Base-by-base conservation (phyloP, 176 grass and related monocot genomes). In the Carex myosuroides region DNA sequence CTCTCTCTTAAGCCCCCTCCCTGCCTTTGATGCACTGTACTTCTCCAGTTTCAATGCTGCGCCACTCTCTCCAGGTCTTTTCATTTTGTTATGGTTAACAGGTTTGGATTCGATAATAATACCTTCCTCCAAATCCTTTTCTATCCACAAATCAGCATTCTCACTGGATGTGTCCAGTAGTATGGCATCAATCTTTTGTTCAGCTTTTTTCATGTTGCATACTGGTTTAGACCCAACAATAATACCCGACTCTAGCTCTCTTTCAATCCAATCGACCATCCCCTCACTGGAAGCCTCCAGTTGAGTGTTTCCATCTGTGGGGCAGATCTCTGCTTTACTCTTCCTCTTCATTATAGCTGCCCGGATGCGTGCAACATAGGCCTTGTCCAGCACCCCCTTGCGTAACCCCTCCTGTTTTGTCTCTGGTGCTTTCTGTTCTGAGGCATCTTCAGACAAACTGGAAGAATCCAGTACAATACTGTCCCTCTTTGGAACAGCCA, bases 191-290 rank as follows among this genome's bases (percentile, higher is more conserved):
- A 9, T 68, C 44, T 54, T 90, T 81, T 68, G 85, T 26, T 84
- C 37, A 50, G 86, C 60, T 55, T 84, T 82, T 79, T 62, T 79
- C 64, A 85, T 93, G 64, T 86, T 86, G 20, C 12, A 26, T 74
- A 60, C 39, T 83, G 86, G 74, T 37, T 84, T 80, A 64, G 65
- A 21, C 41, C 63, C 83, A 55, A 88, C 33, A 16, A 93, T 88
- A 75, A 93, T 90, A 57, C 91, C 86, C 42, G 84, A 88, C 83
- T 90, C 91, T 2, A 90, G 85, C 50, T 93, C 88, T 61, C 86
- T 93, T 86, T 90, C 86, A 55, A 93, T 93, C 88, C 86, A 93
- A 29, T 88, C 86, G 33, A 88, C 84, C 81, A 86, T 82, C 85
- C 24, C 60, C 20, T 35, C 80, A 53, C 62, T 67, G 37, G 35